Percentiles rank a stretch among this genome's conserved stretches.
These are phyloP conservation scores for Casuarina equisetifolia DNA, from an alignment of 306 rosid genomes.

Conservation along the genomic window DNA sequence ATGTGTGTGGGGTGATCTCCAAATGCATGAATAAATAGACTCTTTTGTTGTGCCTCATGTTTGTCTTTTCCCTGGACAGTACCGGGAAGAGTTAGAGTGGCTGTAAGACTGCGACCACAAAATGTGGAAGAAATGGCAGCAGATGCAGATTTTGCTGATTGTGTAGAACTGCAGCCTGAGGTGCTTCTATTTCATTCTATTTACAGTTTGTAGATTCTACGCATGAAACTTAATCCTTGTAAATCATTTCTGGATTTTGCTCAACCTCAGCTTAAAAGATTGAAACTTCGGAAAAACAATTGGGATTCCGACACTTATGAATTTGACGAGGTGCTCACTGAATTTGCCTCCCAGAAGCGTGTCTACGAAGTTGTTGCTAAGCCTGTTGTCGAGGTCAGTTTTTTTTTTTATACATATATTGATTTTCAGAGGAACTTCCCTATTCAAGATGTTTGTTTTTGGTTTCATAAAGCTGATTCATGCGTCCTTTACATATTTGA, in stretches of 20 bases:
- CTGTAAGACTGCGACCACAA: constrained; percentile 84
- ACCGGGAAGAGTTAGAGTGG: constrained; percentile 95
- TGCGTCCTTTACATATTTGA: neutral
- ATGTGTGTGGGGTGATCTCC: neutral
- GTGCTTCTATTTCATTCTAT: constrained; percentile 37
- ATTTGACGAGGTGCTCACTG: constrained; percentile 93
- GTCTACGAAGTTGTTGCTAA: constrained; percentile 98
- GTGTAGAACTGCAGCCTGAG: constrained; percentile 94
- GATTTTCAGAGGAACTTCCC: constrained; percentile 7
- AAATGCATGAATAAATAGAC: neutral
- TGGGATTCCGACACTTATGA: constrained; percentile 93
- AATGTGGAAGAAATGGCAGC: constrained; percentile 80
- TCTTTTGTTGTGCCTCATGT: neutral
- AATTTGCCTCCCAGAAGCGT: constrained; percentile 89
- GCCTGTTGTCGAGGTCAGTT: constrained; percentile 93
- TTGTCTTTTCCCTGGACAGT: constrained; percentile 43
- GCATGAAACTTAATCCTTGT: neutral
- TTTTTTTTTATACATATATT: constrained; percentile 6
- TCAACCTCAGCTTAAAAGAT: constrained; percentile 69
- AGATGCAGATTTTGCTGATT: constrained; percentile 91
- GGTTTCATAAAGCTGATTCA: neutral
- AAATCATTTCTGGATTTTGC: constrained; percentile 24
- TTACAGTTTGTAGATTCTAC: constrained; percentile 9
- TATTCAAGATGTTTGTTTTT: constrained; percentile 18
- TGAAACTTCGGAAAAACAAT: constrained; percentile 91